Evolutionary conservation across 352 stramenopile genomes (phyloP).

Genomic region (Albugo candida): DNA sequence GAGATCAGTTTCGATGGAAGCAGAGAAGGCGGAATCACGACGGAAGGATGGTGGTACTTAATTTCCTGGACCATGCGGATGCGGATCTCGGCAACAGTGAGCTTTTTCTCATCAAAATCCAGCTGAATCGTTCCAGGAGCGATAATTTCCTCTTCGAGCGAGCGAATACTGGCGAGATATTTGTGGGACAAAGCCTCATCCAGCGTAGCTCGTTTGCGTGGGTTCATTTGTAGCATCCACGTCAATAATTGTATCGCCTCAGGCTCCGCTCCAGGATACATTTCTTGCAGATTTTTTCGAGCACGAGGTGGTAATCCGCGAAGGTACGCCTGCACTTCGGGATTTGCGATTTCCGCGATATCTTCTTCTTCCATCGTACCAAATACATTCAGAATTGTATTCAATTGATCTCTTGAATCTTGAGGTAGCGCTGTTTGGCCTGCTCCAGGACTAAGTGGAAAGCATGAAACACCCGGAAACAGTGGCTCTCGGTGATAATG

Average conservation of each 20-base stretch:
- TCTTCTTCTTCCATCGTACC: conserved; percentile 74
- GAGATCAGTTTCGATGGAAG: too few species aligned
- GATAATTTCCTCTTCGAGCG: conserved; percentile 72
- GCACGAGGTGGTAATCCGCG: conserved; percentile 44
- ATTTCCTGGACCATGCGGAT: conserved; percentile 67
- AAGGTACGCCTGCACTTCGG: conserved; percentile 67
- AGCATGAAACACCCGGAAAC: conserved; percentile 88
- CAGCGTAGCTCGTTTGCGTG: conserved; percentile 49
- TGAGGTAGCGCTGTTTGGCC: conserved; percentile 57
- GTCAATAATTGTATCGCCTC: conserved; percentile 63
- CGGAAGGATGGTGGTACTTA: conserved; percentile 42
- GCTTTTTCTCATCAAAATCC: conserved; percentile 75
- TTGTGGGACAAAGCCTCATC: conserved; percentile 69
- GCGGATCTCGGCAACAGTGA: conserved; percentile 61
- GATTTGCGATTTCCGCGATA: conserved; percentile 68
- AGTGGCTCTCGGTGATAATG: conserved; percentile 88
- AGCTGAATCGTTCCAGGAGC: conserved; percentile 59
- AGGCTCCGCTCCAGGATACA: conserved; percentile 67
- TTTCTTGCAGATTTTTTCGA: conserved; percentile 54
- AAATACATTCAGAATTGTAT: conserved; percentile 75
- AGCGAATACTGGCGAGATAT: conserved; percentile 70
- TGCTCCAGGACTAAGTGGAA: conserved; percentile 55
- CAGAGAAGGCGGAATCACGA: too few species aligned
- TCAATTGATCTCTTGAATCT: conserved; percentile 70
- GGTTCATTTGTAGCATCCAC: conserved; percentile 78